Conservation (phyloP, 345 rosid genomes). For the Acer yangbiense region DNA sequence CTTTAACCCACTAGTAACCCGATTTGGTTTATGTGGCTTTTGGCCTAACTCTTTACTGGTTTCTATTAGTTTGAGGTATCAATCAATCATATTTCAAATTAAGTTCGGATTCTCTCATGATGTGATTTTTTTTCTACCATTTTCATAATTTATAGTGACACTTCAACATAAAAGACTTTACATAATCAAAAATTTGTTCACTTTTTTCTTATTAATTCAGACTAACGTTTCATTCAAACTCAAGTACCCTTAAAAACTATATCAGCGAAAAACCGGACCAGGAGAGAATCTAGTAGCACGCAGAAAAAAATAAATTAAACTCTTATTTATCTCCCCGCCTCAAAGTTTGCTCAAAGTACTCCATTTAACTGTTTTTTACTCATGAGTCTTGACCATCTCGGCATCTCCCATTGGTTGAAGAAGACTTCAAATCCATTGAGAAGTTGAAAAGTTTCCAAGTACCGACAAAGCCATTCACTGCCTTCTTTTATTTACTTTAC, state of each 20-base stretch:
- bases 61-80: not conserved
- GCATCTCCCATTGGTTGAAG: not conserved
- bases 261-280: too few relatives aligned
- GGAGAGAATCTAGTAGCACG: too few relatives aligned
- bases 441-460: not conserved
- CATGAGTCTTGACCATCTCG: not conserved
- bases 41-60: not conserved
- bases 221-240: too few relatives aligned
- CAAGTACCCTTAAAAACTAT: too few relatives aligned
- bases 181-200: too few relatives aligned
- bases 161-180: too few relatives aligned
- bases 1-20: not conserved
- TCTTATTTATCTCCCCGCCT: too few relatives aligned
- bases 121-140: too few relatives aligned
- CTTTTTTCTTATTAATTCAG: too few relatives aligned
- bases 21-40: not conserved
- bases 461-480: not conserved
- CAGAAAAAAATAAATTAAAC: too few relatives aligned
- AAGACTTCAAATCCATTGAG: not conserved
- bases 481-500: not conserved
- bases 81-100: not conserved
- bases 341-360: not conserved
- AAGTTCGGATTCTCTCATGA: too few relatives aligned
- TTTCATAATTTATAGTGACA: too few relatives aligned
- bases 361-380: not conserved